Conservation (phyloP, 768 basidiomycete species). For the Suillus ampliporus region DNA sequence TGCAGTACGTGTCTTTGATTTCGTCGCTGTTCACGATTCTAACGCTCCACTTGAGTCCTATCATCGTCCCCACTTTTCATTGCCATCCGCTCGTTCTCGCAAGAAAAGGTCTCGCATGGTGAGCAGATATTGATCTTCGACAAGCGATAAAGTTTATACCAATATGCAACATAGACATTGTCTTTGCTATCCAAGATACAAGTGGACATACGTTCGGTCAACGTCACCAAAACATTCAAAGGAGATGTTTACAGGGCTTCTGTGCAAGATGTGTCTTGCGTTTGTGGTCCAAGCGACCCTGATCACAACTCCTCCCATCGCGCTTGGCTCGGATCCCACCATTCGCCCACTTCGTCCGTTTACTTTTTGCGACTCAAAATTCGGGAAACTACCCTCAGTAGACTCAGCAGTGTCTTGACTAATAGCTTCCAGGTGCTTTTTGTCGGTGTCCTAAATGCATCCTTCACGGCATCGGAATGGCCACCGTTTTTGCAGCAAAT, state of each 20-base stretch:
- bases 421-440: slow-evolving; percentile 29
- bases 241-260: slow-evolving; percentile 47
- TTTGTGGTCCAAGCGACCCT: slow-evolving; percentile 55
- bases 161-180: slow-evolving; percentile 41
- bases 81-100: slow-evolving; percentile 17
- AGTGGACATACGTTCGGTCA: slow-evolving; percentile 54
- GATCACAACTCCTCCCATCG: slow-evolving; percentile 50
- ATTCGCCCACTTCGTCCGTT: slow-evolving; percentile 33
- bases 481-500: slow-evolving; percentile 62
- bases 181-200: slow-evolving; percentile 50
- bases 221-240: slow-evolving; percentile 45
- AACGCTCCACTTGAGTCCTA: slow-evolving; percentile 22
- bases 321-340: slow-evolving; percentile 59
- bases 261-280: slow-evolving; percentile 46
- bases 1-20: slow-evolving; percentile 1
- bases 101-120: slow-evolving; percentile 29
- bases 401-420: slow-evolving; percentile 42
- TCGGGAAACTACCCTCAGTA: slow-evolving; percentile 50
- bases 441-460: slow-evolving; percentile 40
- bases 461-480: slow-evolving; percentile 62
- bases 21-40: neutral
- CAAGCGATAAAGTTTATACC: neutral
- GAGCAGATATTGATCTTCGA: neutral
- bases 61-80: slow-evolving; percentile 20
- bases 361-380: slow-evolving; percentile 53